phyloP scores from a whole-genome alignment of 1,284 basidiomycete genomes.

The Apiotrichum brassicae region DNA sequence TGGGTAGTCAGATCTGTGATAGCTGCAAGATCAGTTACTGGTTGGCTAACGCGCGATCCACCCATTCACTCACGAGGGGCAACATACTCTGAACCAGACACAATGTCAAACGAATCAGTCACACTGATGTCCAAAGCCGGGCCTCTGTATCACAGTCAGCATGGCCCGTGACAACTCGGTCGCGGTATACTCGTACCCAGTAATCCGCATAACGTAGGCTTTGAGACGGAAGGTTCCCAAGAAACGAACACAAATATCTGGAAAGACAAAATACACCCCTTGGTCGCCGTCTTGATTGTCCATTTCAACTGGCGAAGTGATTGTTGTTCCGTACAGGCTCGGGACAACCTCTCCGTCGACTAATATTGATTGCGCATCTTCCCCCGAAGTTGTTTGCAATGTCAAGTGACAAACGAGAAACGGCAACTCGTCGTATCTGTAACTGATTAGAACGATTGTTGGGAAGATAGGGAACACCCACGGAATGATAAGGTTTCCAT shows the following conservation, averaged over 20 bases:
- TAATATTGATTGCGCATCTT: slow-evolving; percentile 29
- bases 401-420: slow-evolving; percentile 75
- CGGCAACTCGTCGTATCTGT: slow-evolving; percentile 65
- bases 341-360: slow-evolving; percentile 21
- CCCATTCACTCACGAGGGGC: slow-evolving; percentile 62
- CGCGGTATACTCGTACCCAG: slow-evolving; percentile 56
- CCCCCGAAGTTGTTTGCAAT: slow-evolving; percentile 45
- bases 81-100: slow-evolving; percentile 62
- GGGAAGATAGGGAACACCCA: slow-evolving; percentile 14
- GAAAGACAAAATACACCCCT: slow-evolving; percentile 79
- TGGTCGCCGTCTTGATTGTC: slow-evolving; percentile 67
- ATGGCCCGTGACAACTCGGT: background rate
- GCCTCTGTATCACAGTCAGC: slow-evolving; percentile 19
- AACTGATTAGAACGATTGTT: background rate
- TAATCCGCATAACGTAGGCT: slow-evolving; percentile 66
- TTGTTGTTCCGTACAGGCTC: slow-evolving; percentile 73
- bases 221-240: slow-evolving; percentile 68
- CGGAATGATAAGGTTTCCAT: slow-evolving; percentile 49
- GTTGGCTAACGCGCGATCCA: background rate
- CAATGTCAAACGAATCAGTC: slow-evolving; percentile 70
- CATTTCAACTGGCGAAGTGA: slow-evolving; percentile 69
- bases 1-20: slow-evolving; percentile 36
- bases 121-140: slow-evolving; percentile 54
- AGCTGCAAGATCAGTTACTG: slow-evolving; percentile 19
- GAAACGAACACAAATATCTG: slow-evolving; percentile 76